Evolutionary conservation across 1,139 yeast genomes (phyloP).

Genomic region (Diutina pseudorugosa): DNA sequence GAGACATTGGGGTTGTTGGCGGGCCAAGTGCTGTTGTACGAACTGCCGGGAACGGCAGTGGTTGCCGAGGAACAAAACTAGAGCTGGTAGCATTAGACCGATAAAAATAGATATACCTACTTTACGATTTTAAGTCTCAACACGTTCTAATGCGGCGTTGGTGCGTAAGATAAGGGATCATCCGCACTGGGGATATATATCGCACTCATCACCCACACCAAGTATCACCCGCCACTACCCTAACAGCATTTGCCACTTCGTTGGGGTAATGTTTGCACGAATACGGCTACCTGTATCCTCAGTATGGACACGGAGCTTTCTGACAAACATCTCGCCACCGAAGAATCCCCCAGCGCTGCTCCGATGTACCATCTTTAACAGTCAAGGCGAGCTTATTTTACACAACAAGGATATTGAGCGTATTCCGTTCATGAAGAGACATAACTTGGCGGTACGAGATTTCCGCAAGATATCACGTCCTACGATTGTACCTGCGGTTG

Average conservation of each 20-base stretch:
- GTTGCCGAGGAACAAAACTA: slow-evolving; percentile 42
- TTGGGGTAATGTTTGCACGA: not conserved
- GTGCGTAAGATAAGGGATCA: not conserved
- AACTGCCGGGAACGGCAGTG: slow-evolving; percentile 62
- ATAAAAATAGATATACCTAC: not conserved
- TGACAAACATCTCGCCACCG: not conserved
- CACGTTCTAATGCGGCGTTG: not conserved
- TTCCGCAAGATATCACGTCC: slow-evolving; percentile 25
- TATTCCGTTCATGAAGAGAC: slow-evolving; percentile 23
- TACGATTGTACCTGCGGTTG: slow-evolving; percentile 28
- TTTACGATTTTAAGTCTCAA: too few species aligned
- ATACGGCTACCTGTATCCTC: not conserved
- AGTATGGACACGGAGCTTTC: not conserved
- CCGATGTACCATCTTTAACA: slow-evolving; percentile 48
- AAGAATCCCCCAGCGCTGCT: slow-evolving; percentile 7
- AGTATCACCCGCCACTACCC: too few species aligned
- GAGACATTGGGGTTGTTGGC: slow-evolving; percentile 74
- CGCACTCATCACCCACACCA: not conserved
- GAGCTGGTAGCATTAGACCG: not conserved
- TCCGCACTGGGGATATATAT: too few species aligned
- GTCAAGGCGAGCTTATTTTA: slow-evolving; percentile 22
- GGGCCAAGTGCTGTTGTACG: slow-evolving; percentile 64
- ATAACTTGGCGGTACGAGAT: slow-evolving; percentile 28
- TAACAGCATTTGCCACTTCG: too few species aligned
- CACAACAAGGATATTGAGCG: slow-evolving; percentile 30